Percentiles rank a stretch among this genome's conserved stretches.
phyloP scores from a whole-genome alignment of 225 moss, liverwort and hornwort genomes.

The Physcomitrium patens region DNA sequence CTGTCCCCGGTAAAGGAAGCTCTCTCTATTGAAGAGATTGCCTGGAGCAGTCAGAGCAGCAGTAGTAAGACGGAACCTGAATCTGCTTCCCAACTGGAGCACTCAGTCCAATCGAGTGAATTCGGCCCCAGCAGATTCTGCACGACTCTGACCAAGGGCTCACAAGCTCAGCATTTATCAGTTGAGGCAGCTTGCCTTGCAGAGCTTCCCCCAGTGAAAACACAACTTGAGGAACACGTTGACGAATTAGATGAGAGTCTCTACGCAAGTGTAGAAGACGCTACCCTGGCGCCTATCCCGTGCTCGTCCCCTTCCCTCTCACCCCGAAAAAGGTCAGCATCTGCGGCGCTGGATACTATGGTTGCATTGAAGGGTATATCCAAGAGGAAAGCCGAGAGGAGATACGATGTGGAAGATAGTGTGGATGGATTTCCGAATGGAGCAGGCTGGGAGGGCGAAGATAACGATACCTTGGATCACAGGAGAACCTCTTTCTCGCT shows the following conservation, averaged over 20 bases:
- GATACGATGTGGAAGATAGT: constrained; percentile 33
- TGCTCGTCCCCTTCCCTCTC: constrained; percentile 54
- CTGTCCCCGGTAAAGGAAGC: constrained; percentile 66
- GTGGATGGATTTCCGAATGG: constrained; percentile 30
- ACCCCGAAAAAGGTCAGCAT: constrained; percentile 35
- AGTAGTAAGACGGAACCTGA: constrained; percentile 27
- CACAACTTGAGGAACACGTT: background rate
- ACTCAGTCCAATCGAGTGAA: constrained; percentile 7
- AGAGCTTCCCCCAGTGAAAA: constrained; percentile 23
- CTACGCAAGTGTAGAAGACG: constrained; percentile 33
- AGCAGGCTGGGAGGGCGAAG: constrained; percentile 44
- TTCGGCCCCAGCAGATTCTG: background rate
- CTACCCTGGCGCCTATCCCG: constrained; percentile 49
- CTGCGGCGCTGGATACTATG: constrained; percentile 36
- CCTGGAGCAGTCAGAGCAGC: constrained; percentile 53
- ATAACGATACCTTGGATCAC: constrained; percentile 51
- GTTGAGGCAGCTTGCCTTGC: constrained; percentile 32
- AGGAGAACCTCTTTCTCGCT: constrained; percentile 53
- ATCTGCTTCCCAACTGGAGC: constrained; percentile 23
- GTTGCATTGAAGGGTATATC: constrained; percentile 26
- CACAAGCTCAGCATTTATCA: constrained; percentile 39
- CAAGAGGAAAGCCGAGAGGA: constrained; percentile 20
- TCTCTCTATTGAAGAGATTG: constrained; percentile 49
- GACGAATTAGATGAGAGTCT: constrained; percentile 23
- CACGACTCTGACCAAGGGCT: background rate